Conservation (phyloP, 1,139 yeast genomes). For the Geotrichum fermentans region DNA sequence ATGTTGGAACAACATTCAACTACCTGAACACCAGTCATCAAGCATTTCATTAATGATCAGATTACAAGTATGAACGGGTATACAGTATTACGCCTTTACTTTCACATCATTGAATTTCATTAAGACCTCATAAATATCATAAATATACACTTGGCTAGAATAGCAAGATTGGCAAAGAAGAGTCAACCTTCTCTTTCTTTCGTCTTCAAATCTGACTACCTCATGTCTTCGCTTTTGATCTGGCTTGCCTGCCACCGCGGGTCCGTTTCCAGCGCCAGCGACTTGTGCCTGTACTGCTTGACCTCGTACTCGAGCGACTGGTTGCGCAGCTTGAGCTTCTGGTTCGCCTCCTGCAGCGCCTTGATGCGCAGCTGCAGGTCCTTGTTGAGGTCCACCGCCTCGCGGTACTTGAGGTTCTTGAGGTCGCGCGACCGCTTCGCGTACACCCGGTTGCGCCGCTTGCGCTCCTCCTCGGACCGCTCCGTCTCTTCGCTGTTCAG, state of each 20-base stretch:
- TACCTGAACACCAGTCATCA: no score
- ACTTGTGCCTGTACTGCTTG: conserved; percentile 8
- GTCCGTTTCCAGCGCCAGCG: not conserved
- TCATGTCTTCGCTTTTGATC: not conserved
- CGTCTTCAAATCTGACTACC: not conserved
- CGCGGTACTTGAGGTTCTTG: conserved; percentile 18
- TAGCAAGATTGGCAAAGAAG: no score
- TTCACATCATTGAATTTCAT: no score
- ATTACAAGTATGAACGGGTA: no score
- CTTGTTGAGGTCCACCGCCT: conserved; percentile 12
- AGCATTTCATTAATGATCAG: no score
- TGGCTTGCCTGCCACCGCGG: not conserved
- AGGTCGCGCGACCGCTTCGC: conserved; percentile 21
- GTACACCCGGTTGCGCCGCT: conserved; percentile 19
- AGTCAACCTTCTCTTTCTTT: not conserved
- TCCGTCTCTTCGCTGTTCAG: no score
- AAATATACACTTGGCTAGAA: no score
- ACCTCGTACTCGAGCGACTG: conserved; percentile 13
- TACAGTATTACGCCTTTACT: no score
- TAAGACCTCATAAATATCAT: no score
- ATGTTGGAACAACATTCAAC: no score
- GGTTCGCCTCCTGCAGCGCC: conserved; percentile 4
- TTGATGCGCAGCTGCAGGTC: conserved; percentile 8
- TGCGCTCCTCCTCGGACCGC: conserved; percentile 18
- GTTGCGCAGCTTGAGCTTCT: conserved; percentile 9